A percentile compares a stretch with the other conserved stretches of the same genome.
Conservation (phyloP, 2,329 filamentous ascomycete species). For the Chaetomium sp. region DNA sequence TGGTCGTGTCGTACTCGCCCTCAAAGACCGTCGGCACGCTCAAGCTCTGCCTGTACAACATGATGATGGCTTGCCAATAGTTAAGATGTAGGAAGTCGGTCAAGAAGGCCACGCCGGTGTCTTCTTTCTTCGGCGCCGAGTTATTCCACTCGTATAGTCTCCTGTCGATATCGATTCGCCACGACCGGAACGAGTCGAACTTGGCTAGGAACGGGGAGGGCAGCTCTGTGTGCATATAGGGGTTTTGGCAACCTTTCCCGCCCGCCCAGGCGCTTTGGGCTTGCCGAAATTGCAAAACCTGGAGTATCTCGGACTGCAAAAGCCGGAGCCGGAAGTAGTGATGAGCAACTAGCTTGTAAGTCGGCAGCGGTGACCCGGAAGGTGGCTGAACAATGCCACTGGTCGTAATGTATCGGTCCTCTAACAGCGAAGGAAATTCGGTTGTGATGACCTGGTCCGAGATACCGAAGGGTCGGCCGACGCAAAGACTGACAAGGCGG, state of each 20-base stretch:
- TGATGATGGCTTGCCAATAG: constrained; percentile 96
- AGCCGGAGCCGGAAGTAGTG: constrained; percentile 90
- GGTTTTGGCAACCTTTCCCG: constrained; percentile 65
- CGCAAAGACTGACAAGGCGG: constrained; percentile 90
- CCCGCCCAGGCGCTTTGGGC: constrained; percentile 73
- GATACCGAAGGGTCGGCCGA: constrained; percentile 89
- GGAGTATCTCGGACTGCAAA: constrained; percentile 90
- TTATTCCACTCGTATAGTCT: constrained; percentile 85
- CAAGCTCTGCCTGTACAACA: constrained; percentile 90
- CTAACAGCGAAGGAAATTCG: constrained; percentile 85
- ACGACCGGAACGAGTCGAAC: constrained; percentile 83
- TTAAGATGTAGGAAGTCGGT: constrained; percentile 91
- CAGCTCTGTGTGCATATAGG: constrained; percentile 75
- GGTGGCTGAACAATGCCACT: constrained; percentile 69
- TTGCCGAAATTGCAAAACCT: constrained; percentile 91
- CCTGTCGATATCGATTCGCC: constrained; percentile 84
- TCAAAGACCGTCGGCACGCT: constrained; percentile 84
- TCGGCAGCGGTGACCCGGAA: constrained; percentile 62
- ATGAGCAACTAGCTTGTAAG: constrained; percentile 87
- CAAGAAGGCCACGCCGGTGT: constrained; percentile 87
- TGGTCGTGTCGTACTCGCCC: constrained; percentile 69
- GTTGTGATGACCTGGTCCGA: constrained; percentile 97
- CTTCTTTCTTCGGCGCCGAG: constrained; percentile 71
- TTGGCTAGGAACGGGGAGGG: constrained; percentile 82
- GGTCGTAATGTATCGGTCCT: constrained; percentile 85